These are phyloP conservation scores for Trichophyton benhamiae DNA, from an alignment of 2,329 filamentous ascomycete genomes.

Conservation along the genomic window DNA sequence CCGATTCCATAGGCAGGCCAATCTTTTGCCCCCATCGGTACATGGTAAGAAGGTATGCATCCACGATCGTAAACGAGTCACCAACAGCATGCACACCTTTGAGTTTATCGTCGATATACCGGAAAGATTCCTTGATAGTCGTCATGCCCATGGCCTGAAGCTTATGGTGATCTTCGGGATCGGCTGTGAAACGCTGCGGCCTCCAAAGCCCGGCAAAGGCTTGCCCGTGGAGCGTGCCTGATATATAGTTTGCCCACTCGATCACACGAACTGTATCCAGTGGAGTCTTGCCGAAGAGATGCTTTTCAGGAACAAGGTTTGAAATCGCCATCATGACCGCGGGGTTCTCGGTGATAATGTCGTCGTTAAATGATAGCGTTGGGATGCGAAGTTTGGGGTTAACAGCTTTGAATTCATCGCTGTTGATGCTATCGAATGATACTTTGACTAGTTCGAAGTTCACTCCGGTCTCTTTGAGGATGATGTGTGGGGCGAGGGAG, in stretches of 20 bases:
- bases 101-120: constrained; percentile 18
- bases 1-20: background rate
- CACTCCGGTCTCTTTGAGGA: constrained; percentile 19
- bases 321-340: constrained; percentile 25
- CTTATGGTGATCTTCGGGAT: constrained; percentile 11
- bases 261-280: constrained; percentile 22
- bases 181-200: constrained; percentile 18
- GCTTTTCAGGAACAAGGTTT: constrained; percentile 18
- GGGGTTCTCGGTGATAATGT: constrained; percentile 24
- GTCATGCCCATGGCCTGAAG: constrained; percentile 16
- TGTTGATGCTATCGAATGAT: constrained; percentile 9
- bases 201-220: constrained; percentile 20
- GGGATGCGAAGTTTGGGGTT: constrained; percentile 26
- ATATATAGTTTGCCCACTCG: constrained; percentile 28
- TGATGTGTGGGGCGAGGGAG: constrained; percentile 23
- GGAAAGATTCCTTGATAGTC: constrained; percentile 18
- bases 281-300: constrained; percentile 20
- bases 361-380: constrained; percentile 18
- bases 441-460: constrained; percentile 15
- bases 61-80: constrained; percentile 18
- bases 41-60: constrained; percentile 7
- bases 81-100: constrained; percentile 16
- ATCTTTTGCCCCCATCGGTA: constrained; percentile 4
- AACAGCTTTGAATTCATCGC: constrained; percentile 16
- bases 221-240: constrained; percentile 22